Conservation (phyloP, 257 asterid species). For the Rauvolfia tetraphylla region DNA sequence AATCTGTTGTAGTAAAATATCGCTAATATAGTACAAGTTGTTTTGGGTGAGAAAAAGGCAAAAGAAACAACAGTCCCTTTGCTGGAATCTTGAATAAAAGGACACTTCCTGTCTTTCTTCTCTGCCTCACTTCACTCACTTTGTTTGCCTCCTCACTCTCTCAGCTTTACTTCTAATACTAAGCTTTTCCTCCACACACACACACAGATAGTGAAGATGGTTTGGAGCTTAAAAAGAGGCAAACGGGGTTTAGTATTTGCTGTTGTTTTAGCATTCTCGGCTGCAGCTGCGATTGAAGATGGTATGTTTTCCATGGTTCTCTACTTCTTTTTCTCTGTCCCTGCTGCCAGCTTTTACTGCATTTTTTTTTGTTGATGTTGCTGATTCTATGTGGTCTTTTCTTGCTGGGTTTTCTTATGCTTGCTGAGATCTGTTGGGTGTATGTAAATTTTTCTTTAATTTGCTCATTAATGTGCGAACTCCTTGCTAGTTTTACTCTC, state of each 20-base stretch:
- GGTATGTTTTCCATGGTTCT: slow-evolving; percentile 26
- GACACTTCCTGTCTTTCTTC: slow-evolving; percentile 29
- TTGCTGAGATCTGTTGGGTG: slow-evolving; percentile 7
- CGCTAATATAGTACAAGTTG: background rate
- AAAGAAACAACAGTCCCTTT: background rate
- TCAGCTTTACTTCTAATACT: background rate
- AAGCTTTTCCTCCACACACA: background rate
- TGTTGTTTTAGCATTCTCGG: slow-evolving; percentile 21
- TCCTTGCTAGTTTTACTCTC: background rate
- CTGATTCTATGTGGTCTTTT: background rate
- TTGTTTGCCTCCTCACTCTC: background rate
- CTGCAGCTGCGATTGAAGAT: slow-evolving; percentile 36
- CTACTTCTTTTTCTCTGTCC: background rate
- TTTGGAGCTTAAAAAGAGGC: slow-evolving; percentile 29
- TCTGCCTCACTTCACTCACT: slow-evolving; percentile 14
- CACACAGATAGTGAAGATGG: slow-evolving; percentile 21
- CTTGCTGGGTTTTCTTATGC: background rate
- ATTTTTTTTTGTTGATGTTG: background rate
- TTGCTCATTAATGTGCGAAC: background rate
- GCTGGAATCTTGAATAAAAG: slow-evolving; percentile 37
- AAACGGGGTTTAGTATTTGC: slow-evolving; percentile 22
- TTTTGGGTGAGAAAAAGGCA: background rate
- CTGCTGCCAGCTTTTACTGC: background rate
- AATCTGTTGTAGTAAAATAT: background rate
- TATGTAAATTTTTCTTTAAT: background rate